Conservation (phyloP, 306 rosid genomes). For the Sechiopsis laciniata region DNA sequence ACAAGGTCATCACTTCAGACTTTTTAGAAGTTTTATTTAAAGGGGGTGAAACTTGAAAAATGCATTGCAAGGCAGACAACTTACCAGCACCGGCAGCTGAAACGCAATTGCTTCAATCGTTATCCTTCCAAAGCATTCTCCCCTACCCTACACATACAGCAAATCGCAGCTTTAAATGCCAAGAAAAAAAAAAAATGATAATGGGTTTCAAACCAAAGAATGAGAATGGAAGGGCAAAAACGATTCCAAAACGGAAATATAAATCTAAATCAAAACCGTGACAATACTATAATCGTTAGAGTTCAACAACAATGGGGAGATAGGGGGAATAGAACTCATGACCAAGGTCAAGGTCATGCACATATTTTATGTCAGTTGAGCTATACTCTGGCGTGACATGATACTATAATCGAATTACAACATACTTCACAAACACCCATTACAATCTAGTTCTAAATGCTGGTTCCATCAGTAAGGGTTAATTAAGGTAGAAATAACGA, state of each 20-base stretch:
- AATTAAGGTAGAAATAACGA: not conserved
- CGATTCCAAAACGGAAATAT: not conserved
- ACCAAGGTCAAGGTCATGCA: too few species aligned
- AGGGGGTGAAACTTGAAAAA: conserved; percentile 8
- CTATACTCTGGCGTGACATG: too few species aligned
- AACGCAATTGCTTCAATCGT: conserved; percentile 84
- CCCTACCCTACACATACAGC: conserved; percentile 46
- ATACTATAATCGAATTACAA: not conserved
- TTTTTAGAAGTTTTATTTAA: not conserved
- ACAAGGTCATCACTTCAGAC: too few species aligned
- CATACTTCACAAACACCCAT: not conserved
- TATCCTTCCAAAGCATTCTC: conserved; percentile 85
- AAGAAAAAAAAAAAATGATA: not conserved
- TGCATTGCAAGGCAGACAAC: conserved; percentile 12
- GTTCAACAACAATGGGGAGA: too few species aligned
- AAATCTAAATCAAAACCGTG: not conserved
- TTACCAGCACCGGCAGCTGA: conserved; percentile 80
- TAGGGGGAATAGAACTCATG: too few species aligned
- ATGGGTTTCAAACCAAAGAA: not conserved
- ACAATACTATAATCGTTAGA: not conserved
- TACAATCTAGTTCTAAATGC: not conserved
- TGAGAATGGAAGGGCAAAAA: not conserved
- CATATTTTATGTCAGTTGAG: too few species aligned
- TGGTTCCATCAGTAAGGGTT: not conserved
- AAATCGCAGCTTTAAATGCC: not conserved